phyloP scores from a whole-genome alignment of 106 monocot genomes.

The Dendrobium officinale region DNA sequence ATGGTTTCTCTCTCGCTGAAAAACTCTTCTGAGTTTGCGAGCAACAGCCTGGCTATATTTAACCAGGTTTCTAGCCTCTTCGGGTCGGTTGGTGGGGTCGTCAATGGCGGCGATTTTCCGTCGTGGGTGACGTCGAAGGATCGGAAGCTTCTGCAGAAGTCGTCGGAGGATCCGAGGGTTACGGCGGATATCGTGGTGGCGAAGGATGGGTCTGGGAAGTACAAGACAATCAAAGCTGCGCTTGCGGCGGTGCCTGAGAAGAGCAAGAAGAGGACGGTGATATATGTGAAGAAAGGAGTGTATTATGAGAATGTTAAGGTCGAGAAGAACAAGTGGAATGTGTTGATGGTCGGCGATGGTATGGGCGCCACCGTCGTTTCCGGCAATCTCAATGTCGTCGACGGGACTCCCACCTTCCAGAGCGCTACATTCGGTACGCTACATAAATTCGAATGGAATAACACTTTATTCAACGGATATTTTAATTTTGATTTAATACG shows the following conservation, averaged over 20 bases:
- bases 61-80: not conserved
- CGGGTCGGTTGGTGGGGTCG: slow-evolving; percentile 1
- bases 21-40: slow-evolving; percentile 11
- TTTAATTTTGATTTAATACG: no score
- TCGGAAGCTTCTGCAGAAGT: slow-evolving; percentile 12
- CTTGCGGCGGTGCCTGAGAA: slow-evolving; percentile 13
- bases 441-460: not conserved
- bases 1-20: not conserved
- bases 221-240: slow-evolving; percentile 19
- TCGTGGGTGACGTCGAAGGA: slow-evolving; percentile 9
- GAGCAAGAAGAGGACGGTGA: slow-evolving; percentile 22
- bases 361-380: slow-evolving; percentile 22
- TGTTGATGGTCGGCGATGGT: slow-evolving; percentile 36
- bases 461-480: no score
- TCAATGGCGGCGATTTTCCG: not conserved
- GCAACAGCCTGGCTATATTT: slow-evolving; percentile 20
- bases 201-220: slow-evolving; percentile 23
- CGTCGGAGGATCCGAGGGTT: not conserved
- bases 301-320: slow-evolving; percentile 35
- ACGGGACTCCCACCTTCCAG: slow-evolving; percentile 24
- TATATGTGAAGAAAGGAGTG: slow-evolving; percentile 29
- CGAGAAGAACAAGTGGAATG: slow-evolving; percentile 26
- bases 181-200: slow-evolving; percentile 20
- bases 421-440: slow-evolving; percentile 31
- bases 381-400: slow-evolving; percentile 17